Evolutionary conservation across 352 stramenopile species (phyloP), one percentile per base, ranked within the genome.

Genomic region (Globisporangium recalcitrans): DNA sequence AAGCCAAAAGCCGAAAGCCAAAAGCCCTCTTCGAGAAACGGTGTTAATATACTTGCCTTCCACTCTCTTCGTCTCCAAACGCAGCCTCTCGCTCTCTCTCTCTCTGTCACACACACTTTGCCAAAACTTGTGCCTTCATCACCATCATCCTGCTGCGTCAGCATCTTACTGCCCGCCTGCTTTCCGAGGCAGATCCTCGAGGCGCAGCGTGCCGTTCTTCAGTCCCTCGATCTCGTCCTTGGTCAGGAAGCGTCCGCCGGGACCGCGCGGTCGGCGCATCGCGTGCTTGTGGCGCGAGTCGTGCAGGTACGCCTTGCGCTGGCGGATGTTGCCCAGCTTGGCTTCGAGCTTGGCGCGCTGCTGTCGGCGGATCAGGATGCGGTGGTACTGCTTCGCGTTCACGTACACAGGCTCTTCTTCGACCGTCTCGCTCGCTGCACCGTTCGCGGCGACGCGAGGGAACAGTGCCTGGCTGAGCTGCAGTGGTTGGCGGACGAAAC

Each of bases 311-410:
- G 85, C 85, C 69, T 93, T 92, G 56, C 83, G 85, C 71, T 94
- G 87, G 54, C 78, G 81, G 47, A 69, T 65, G 58, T 84, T 91
- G 46, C 82, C 82, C 16, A 95, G 71, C 67, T 95, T 93, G 29
- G 84, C 81, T 62, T 95, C 88, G 19, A 94, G 77, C 65, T 96
- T 96, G 46, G 86, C 83, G 32, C 86, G 78, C 66, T 93, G 85
- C 59, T 96, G 82, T 60, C 88, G 80, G 46, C 88, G 86, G 54
- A 95, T 86, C 78, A 96, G 88, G 63, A 96, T 96, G 21, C 88
- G 82, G 65, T 95, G 84, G 64, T 96, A 96, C 65, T 96, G 88
- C 74, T 96, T 96, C 53, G 86, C 88, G 63, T 96, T 96, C 40
- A 96, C 88, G 64, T 95, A 96, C 40, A 96, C 85, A 5, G 87